Base-by-base conservation (phyloP, 495 filamentous ascomycete species). In the Tuber melanosporum region DNA sequence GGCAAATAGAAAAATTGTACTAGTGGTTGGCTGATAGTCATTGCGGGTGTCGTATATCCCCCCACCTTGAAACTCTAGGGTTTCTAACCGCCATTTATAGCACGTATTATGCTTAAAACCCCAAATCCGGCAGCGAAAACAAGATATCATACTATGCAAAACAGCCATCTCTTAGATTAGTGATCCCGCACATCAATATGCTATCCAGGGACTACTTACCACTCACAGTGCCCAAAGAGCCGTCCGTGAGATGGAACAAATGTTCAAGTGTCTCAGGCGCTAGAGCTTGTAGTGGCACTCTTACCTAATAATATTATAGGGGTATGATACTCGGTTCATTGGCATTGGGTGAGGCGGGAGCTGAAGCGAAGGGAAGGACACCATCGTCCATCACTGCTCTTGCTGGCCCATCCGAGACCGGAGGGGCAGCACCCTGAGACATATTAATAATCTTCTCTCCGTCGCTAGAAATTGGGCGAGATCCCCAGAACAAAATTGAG, bases 1-100 rank as follows among this genome's bases (percentile, higher is more conserved):
- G 17, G 87, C 87, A 77, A 97, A 97, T 1, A 97, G 88, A 57
- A 94, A 94, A 46, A 97, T 87, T 0, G 94, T 97, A 84, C 96
- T 96, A 0, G 57, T 62, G 0, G 57, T 32, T 3, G n/a, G n/a
- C 26, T n/a, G n/a, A 62, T 62, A 62, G 7, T 62, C 12, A 15
- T 62, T 62, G n/a, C 3, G n/a, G 12, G 10, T 62, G 10, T n/a
- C 57, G n/a, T 62, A 32, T 32, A 62, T 32, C 10, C 57, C 10
- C n/a, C 12, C 14, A 15, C 57, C 57, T 62, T 62, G 57, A 41
- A 62, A 32, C 10, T 15, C 57, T 62, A 62, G 57, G 8, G 10
- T 32, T 62, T 62, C n/a, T 62, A 32, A 4, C n/a, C n/a, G 14
- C 8, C 9, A 32, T 8, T 62, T 62, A 32, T 62, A 32, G 12